Base-by-base conservation (phyloP, 768 basidiomycete genomes). In the Glaciozyma martinii region DNA sequence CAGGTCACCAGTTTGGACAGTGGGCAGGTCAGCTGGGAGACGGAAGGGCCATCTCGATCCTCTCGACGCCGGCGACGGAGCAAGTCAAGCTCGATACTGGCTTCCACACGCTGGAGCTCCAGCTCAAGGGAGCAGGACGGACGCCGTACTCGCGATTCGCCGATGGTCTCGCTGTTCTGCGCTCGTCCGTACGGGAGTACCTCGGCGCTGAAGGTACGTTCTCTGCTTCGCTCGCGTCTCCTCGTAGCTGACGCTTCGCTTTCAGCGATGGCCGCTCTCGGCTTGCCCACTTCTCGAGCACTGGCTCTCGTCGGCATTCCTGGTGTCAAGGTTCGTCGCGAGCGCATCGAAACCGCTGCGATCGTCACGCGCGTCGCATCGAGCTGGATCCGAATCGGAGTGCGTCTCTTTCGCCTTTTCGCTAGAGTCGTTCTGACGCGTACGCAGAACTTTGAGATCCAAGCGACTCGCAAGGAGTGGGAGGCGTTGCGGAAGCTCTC, bases 21-120 rank as follows among this genome's bases (percentile, higher is more conserved):
- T 97, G 87, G 85, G 93, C 95, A 1, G 91, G 92, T 30, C 95
- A 97, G 74, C 81, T 99, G 6, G 95, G 95, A 18, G 94, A 98
- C 72, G 95, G 95, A 0, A 82, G 95, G 23, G 94, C 95, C 1
- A 89, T 90, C n/a, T 89, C 88, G 13, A 83, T 99, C 58, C 77
- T 66, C 15, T 70, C 62, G 3, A 70, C 68, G 0, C 65, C 65
- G 0, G 54, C 68, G 21, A 66, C 68, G 0, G 44, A 25, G 3
- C 57, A 64, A 12, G 68, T 70, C 21, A 60, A 60, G 8, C 53
- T 43, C 2, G 15, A 23, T 18, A 66, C 68, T 10, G 65, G 68
- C 12, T 49, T 54, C 62, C 16, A 52, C 3, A 56, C 67, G n/a
- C 60, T 71, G 52, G 95, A 99, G 73, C 80, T 99, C 13, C 95